Base-by-base conservation (phyloP, 2,329 filamentous ascomycete species). In the Botryotinia globosa region DNA sequence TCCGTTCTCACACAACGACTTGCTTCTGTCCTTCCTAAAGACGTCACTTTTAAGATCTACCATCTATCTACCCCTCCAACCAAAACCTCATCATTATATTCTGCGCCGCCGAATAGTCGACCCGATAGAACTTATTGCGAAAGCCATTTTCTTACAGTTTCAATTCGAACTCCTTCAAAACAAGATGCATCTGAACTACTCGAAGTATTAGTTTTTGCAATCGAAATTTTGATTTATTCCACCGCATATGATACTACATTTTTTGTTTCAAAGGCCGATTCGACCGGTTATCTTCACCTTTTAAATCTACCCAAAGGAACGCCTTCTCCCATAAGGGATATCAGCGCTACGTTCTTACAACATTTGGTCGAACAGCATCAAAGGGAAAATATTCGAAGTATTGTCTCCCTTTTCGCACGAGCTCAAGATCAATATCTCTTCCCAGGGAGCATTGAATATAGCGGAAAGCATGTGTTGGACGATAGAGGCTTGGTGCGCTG, bases 241-340 rank as follows among this genome's bases (percentile, higher is more conserved):
- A 97, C 94, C 0, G 87, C 88, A 63, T 87, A 88, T 77, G 88
- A 94, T 37, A 97, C 92, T 1, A 98, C 93, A 6, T 87, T 98
- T 71, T 99, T 99, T 81, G 91, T 99, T 37, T 95, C 94, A 75
- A 99, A 99, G 82, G 96, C 96, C 66, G 96, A 99, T 83, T 98
- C 96, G 16, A 98, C 95, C 0, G 96, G 97, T 37, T 97, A 94
- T 80, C 84, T 98, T 16, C 85, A 90, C 76, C 85, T 91, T 2
- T 84, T 94, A 51, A 83, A 87, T 29, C 84, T 92, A 0, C 87
- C 90, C 25, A 87, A 84, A 76, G 85, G 87, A n/a, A 85, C 86
- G 0, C 85, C 88, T 0, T 96, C 93, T 5, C 94, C 94, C 0
- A 87, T 97, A 67, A 89, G 92, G 75, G 86, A 89, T 45, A 87